Percentiles rank a stretch among this genome's conserved stretches.
These are phyloP conservation scores for Schizothecium vesticola DNA, from an alignment of 495 filamentous ascomycete species.

Conservation along the genomic window DNA sequence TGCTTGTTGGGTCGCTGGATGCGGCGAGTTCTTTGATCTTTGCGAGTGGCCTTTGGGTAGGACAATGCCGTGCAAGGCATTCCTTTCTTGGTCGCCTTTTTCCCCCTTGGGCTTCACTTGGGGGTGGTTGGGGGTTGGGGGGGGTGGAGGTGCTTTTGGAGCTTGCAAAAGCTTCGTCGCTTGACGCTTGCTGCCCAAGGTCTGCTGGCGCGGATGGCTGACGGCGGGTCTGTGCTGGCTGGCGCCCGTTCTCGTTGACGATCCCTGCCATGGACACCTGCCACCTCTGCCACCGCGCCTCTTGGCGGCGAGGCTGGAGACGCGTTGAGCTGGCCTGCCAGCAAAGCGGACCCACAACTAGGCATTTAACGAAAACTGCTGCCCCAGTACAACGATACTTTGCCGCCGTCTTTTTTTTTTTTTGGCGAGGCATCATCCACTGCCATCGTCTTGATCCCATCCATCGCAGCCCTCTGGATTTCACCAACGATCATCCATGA, in stretches of 20 bases:
- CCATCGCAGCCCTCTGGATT: background rate
- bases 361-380: background rate
- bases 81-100: conserved; percentile 12
- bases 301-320: background rate
- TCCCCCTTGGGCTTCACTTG: background rate
- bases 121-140: conserved; percentile 1
- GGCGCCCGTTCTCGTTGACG: background rate
- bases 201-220: background rate
- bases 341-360: background rate
- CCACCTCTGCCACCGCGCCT: background rate
- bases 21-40: conserved; percentile 25
- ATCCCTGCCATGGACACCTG: background rate
- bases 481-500: background rate
- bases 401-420: background rate
- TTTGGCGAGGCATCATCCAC: no score
- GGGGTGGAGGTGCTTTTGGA: conserved; percentile 14
- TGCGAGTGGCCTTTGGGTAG: conserved; percentile 13
- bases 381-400: background rate
- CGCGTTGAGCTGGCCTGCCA: conserved; percentile 1
- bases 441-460: background rate
- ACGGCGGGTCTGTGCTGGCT: background rate
- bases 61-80: conserved; percentile 12
- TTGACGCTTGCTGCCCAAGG: background rate
- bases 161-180: background rate
- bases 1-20: conserved; percentile 27